Percentiles rank a stretch among this genome's conserved stretches.
phyloP scores from a whole-genome alignment of 1,284 basidiomycete species.

The Cerioporus squamosus region DNA sequence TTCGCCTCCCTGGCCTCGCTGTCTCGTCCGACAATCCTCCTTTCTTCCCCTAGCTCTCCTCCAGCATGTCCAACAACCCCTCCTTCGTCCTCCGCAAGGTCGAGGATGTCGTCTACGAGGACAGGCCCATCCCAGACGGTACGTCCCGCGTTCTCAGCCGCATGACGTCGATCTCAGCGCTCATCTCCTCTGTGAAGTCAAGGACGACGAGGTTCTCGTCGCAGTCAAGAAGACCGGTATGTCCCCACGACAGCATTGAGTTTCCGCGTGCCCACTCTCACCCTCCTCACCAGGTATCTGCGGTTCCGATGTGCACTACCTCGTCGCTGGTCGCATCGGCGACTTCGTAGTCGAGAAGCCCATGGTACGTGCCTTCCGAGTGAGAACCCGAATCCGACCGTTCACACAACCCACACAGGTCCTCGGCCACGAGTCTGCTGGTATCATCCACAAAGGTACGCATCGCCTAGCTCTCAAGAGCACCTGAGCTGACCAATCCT shows the following conservation, averaged over 20 bases:
- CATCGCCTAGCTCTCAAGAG: background rate
- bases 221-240: conserved; percentile 90
- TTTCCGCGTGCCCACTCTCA: background rate
- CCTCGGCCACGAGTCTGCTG: conserved; percentile 70
- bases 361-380: conserved; percentile 54
- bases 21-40: conserved; percentile 12
- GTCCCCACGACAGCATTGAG: conserved; percentile 26
- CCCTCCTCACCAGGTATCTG: conserved; percentile 70
- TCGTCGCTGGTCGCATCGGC: conserved; percentile 77
- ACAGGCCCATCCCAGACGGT: conserved; percentile 81
- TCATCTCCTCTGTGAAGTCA: conserved; percentile 47
- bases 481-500: background rate
- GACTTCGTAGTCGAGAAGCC: conserved; percentile 79
- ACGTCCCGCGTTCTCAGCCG: conserved; percentile 22
- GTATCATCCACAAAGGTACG: conserved; percentile 56
- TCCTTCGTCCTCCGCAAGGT: conserved; percentile 81
- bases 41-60: background rate
- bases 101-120: conserved; percentile 76
- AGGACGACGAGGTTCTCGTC: conserved; percentile 83
- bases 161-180: conserved; percentile 1
- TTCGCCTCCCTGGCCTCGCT: background rate
- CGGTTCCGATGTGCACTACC: conserved; percentile 87
- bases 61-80: conserved; percentile 69
- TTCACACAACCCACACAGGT: conserved; percentile 42
- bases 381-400: background rate